Evolutionary conservation across 306 rosid species (phyloP).

Genomic region (Herpetospermum pedunculosum): DNA sequence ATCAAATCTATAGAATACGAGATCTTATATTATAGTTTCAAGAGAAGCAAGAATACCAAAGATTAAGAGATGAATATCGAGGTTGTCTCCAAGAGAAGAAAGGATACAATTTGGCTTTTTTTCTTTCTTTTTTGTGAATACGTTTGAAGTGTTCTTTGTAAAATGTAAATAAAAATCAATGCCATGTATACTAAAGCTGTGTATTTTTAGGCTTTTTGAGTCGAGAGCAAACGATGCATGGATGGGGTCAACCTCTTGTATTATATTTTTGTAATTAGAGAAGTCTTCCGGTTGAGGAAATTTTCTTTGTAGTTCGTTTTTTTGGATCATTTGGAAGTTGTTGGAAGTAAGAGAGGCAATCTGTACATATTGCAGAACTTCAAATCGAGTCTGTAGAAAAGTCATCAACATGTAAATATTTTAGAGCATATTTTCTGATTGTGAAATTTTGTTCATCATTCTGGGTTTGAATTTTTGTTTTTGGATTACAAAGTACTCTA

Average conservation of each 20-base stretch:
- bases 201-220: neutral
- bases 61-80: neutral
- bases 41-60: neutral
- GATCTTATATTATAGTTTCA: neutral
- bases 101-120: neutral
- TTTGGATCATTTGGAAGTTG: neutral
- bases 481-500: no score
- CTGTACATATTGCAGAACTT: constrained; percentile 8
- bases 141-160: constrained; percentile 6
- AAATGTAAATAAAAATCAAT: neutral
- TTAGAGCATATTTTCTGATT: neutral
- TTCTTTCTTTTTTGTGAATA: constrained; percentile 3
- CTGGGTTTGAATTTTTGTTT: neutral
- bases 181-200: constrained; percentile 1
- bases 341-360: neutral
- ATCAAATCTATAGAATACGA: neutral
- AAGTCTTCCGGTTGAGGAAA: neutral
- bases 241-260: neutral
- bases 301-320: neutral
- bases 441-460: neutral
- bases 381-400: neutral
- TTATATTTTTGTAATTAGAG: constrained; percentile 7
- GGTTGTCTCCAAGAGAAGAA: neutral
- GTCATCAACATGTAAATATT: neutral
- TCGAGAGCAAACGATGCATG: neutral